A percentile compares a stretch with the other conserved stretches of the same genome.
phyloP scores from a whole-genome alignment of 2,329 filamentous ascomycete species.

The Beauveria bassiana region DNA sequence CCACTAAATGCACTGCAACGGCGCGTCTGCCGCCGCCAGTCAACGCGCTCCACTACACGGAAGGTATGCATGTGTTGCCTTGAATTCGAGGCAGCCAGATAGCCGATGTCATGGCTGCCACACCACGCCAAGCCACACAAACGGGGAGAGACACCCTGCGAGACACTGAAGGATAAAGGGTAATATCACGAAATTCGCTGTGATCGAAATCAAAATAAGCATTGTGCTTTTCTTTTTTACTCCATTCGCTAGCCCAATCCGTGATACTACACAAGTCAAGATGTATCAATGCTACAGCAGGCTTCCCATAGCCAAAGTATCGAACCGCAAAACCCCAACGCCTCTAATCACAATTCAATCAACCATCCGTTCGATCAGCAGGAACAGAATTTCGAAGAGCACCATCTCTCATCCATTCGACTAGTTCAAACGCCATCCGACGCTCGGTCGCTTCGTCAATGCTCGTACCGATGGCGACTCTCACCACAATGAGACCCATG shows the following conservation, averaged over 20 bases:
- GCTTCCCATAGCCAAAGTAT: not conserved
- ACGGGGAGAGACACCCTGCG: not conserved
- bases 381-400: slow-evolving; percentile 29
- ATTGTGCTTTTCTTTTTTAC: not conserved
- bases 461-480: slow-evolving; percentile 33
- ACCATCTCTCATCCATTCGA: slow-evolving; percentile 62
- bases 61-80: not conserved
- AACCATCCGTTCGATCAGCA: slow-evolving; percentile 16
- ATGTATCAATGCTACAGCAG: not conserved
- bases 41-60: slow-evolving; percentile 1
- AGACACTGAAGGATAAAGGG: not conserved
- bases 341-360: not conserved
- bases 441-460: slow-evolving; percentile 64
- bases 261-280: not conserved
- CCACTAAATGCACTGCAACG: not conserved
- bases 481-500: slow-evolving; percentile 46
- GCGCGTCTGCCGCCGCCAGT: not conserved
- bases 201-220: not conserved
- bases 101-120: not conserved
- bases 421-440: slow-evolving; percentile 76
- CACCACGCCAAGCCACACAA: not conserved
- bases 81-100: not conserved
- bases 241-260: not conserved
- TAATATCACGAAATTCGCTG: not conserved
- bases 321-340: not conserved